Conservation (phyloP, 257 asterid genomes). For the Penstemon davidsonii region DNA sequence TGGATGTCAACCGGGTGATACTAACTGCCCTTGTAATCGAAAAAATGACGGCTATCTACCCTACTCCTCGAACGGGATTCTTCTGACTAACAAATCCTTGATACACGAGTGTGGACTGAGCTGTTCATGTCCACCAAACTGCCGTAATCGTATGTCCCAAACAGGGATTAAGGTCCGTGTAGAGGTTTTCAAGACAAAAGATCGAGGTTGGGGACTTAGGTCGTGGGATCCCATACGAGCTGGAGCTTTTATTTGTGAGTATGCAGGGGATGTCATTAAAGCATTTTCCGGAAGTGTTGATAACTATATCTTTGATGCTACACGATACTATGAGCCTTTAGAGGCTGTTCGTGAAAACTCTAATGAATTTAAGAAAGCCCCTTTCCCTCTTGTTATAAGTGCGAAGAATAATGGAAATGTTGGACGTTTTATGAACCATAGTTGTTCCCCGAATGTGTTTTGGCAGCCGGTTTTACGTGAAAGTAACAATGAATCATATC, state of each 20-base stretch:
- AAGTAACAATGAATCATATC: constrained; percentile 51
- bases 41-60: constrained; percentile 64
- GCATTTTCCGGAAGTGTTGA: constrained; percentile 45
- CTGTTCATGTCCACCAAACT: constrained; percentile 75
- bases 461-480: constrained; percentile 90
- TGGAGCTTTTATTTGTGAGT: constrained; percentile 86
- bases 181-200: constrained; percentile 86
- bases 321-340: constrained; percentile 65
- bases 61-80: constrained; percentile 66
- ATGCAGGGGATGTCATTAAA: constrained; percentile 78
- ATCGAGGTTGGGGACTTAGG: constrained; percentile 96
- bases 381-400: constrained; percentile 68
- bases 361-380: constrained; percentile 42
- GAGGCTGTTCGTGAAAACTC: constrained; percentile 45
- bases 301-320: constrained; percentile 68
- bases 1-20: constrained; percentile 85
- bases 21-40: constrained; percentile 63
- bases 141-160: constrained; percentile 77
- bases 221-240: constrained; percentile 93
- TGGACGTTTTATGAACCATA: constrained; percentile 94
- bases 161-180: constrained; percentile 60
- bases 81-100: constrained; percentile 49
- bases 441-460: constrained; percentile 78
- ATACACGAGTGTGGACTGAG: constrained; percentile 74
- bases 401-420: constrained; percentile 78